Evolutionary conservation across 306 rosid genomes (phyloP).

Genomic region (Elaeagnus macrophylla): DNA sequence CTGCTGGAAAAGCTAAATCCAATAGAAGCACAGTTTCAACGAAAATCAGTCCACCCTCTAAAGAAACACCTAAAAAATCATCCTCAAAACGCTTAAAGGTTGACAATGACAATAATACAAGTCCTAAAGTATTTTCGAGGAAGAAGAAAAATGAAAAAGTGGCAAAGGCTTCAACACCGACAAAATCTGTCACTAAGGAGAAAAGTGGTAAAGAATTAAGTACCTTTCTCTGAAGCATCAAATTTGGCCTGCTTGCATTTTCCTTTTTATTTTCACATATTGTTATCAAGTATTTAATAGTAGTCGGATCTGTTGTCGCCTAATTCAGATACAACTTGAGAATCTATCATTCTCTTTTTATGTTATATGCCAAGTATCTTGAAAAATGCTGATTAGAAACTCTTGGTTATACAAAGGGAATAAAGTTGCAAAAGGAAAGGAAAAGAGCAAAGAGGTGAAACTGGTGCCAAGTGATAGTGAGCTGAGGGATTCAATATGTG

Average conservation of each 20-base stretch:
- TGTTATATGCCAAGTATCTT: neutral
- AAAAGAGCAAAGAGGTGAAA: constrained; percentile 51
- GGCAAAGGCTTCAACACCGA: constrained; percentile 34
- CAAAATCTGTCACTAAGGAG: constrained; percentile 59
- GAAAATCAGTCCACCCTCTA: constrained; percentile 44
- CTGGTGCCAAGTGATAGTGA: constrained; percentile 54
- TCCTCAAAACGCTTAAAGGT: constrained; percentile 30
- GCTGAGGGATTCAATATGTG: constrained; percentile 72
- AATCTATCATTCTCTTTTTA: neutral
- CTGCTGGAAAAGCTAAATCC: constrained; percentile 42
- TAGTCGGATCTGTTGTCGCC: neutral
- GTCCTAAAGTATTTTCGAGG: constrained; percentile 83
- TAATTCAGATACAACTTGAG: neutral
- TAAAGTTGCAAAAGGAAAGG: constrained; percentile 52
- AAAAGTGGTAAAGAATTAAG: constrained; percentile 46
- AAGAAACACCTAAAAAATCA: constrained; percentile 45
- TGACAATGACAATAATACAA: constrained; percentile 49
- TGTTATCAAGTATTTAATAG: neutral
- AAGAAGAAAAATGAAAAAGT: constrained; percentile 56
- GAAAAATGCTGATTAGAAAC: neutral
- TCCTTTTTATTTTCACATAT: constrained; percentile 13
- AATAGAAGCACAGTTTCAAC: constrained; percentile 34
- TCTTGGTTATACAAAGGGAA: constrained; percentile 35
- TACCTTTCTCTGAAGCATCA: neutral
- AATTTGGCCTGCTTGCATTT: neutral